Conservation (phyloP, 148 eudicot species). For the Camellia sinensis region DNA sequence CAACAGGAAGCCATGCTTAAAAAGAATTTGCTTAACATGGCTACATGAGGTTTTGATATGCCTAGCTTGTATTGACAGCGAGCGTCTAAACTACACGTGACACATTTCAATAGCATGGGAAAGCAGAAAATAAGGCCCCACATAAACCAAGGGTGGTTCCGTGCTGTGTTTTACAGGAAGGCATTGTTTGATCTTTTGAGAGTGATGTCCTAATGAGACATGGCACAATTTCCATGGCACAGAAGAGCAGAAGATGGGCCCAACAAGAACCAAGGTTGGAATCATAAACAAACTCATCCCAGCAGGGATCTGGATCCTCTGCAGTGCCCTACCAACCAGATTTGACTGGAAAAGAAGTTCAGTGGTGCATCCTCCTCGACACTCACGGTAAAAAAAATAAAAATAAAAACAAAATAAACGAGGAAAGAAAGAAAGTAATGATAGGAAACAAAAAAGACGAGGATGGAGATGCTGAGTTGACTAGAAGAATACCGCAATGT, state of each 20-base stretch:
- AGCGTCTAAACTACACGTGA: background rate
- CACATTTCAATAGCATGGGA: background rate
- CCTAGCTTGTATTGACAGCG: background rate
- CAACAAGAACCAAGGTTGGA: background rate
- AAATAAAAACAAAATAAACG: background rate
- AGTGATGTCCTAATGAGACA: background rate
- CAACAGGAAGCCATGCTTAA: background rate
- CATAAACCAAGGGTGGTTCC: background rate
- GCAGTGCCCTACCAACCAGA: background rate
- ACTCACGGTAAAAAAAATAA: background rate
- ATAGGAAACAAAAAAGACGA: background rate
- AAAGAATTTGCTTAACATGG: background rate
- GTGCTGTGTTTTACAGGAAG: background rate
- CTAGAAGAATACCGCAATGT: slow-evolving; percentile 52
- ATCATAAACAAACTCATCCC: background rate
- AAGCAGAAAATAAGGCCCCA: background rate
- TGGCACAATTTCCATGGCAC: background rate
- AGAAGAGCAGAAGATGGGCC: background rate
- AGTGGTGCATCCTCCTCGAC: background rate
- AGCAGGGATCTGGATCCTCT: background rate
- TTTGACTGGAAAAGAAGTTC: background rate
- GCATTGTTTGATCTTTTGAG: background rate
- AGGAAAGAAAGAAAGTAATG: background rate
- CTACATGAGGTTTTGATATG: background rate
- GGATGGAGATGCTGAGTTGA: background rate